A percentile compares a stretch with the other conserved stretches of the same genome.
phyloP scores from a whole-genome alignment of 2,329 filamentous ascomycete genomes.

The Colletotrichum sp. region DNA sequence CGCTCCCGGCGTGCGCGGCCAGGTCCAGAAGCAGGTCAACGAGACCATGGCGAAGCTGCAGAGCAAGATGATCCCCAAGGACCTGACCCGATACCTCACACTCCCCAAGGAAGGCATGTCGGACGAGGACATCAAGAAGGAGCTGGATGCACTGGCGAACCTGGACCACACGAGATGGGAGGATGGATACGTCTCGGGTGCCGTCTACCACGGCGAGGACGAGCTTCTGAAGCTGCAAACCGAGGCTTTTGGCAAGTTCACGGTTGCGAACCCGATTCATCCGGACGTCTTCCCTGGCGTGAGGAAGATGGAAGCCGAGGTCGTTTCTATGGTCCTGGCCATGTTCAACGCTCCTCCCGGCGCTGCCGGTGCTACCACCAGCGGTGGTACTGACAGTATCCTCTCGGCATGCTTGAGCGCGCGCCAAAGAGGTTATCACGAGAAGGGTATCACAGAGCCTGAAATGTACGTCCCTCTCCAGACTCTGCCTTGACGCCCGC shows the following conservation, averaged over 20 bases:
- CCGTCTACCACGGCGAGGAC: conserved; percentile 93
- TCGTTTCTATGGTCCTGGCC: conserved; percentile 92
- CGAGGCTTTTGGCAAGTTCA: conserved; percentile 92
- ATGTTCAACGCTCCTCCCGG: conserved; percentile 85
- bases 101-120: conserved; percentile 87
- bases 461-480: conserved; percentile 75
- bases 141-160: conserved; percentile 77
- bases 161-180: conserved; percentile 98
- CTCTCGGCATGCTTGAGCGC: conserved; percentile 93
- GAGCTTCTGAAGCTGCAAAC: conserved; percentile 84
- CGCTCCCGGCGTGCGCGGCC: conserved; percentile 82
- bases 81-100: conserved; percentile 73
- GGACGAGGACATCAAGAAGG: conserved; percentile 77
- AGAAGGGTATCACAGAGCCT: conserved; percentile 88
- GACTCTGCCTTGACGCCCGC: background rate
- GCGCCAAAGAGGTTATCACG: conserved; percentile 84
- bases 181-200: conserved; percentile 91
- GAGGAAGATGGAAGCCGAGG: conserved; percentile 98
- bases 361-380: conserved; percentile 87
- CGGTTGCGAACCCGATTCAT: conserved; percentile 95
- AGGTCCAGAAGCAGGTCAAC: conserved; percentile 84
- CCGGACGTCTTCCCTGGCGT: conserved; percentile 98
- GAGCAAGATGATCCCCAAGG: conserved; percentile 79
- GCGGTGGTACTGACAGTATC: conserved; percentile 95
- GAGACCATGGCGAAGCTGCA: conserved; percentile 83